These are phyloP conservation scores for Talaromyces stipitatus DNA, from an alignment of 495 filamentous ascomycete species.

Conservation along the genomic window DNA sequence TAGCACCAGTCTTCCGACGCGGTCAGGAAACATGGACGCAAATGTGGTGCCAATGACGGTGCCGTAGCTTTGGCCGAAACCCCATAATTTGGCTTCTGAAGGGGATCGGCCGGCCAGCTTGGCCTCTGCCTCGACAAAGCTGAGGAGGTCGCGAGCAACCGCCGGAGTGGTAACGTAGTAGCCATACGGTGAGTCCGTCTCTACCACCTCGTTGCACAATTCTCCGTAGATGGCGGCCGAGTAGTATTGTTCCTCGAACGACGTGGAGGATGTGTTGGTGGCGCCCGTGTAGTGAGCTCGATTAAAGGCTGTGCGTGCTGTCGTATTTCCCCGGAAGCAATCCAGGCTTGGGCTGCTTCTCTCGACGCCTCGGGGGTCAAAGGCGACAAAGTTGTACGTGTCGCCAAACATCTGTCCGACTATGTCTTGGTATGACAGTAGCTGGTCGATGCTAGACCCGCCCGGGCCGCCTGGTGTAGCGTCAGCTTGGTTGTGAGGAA, in stretches of 20 bases:
- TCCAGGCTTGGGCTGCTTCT: conserved; percentile 23
- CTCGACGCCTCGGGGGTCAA: conserved; percentile 42
- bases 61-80: conserved; percentile 55
- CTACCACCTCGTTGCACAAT: conserved; percentile 18
- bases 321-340: conserved; percentile 27
- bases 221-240: conserved; percentile 22
- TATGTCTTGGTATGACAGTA: conserved; percentile 11
- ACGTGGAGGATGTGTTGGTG: conserved; percentile 18
- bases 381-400: conserved; percentile 36
- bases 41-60: conserved; percentile 48
- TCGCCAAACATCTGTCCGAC: conserved; percentile 23
- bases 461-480: conserved; percentile 33
- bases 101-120: conserved; percentile 6
- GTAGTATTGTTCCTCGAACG: conserved; percentile 20
- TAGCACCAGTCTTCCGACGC: conserved; percentile 32
- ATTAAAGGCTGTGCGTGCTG: conserved; percentile 14
- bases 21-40: conserved; percentile 36
- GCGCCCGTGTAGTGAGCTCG: conserved; percentile 14
- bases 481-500: background rate
- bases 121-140: conserved; percentile 24
- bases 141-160: conserved; percentile 29
- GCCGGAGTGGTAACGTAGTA: conserved; percentile 27
- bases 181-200: conserved; percentile 17
- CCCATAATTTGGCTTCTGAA: conserved; percentile 33
- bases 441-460: conserved; percentile 27